Conservation (phyloP, 768 basidiomycete genomes). For the Mycena haematopus region DNA sequence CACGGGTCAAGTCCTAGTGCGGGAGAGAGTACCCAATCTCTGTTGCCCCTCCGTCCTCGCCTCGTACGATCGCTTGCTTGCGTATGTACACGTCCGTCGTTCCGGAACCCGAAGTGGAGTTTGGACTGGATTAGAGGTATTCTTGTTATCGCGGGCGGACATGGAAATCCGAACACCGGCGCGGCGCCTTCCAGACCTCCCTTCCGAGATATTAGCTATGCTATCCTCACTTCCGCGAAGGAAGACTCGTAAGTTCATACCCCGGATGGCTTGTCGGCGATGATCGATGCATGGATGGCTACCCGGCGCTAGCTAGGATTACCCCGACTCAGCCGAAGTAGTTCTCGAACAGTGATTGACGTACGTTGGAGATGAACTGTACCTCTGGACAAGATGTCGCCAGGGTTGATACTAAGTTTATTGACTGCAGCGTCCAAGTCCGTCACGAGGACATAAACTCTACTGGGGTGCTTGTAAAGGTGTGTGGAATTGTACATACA, state of each 20-base stretch:
- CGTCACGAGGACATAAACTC: neutral
- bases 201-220: conserved; percentile 19
- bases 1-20: neutral
- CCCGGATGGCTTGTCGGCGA: neutral
- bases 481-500: neutral
- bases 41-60: conserved; percentile 1
- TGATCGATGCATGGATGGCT: neutral
- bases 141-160: conserved; percentile 15
- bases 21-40: neutral
- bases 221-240: conserved; percentile 9
- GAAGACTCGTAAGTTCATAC: neutral
- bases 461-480: neutral
- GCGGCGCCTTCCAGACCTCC: conserved; percentile 1
- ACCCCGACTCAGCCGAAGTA: neutral
- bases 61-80: conserved; percentile 13
- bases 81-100: conserved; percentile 1
- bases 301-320: conserved; percentile 2
- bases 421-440: neutral
- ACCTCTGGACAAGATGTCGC: no score
- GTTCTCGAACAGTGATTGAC: conserved; percentile 8
- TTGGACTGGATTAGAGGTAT: conserved; percentile 3
- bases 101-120: conserved; percentile 17
- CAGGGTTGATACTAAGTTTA: no score
- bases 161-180: conserved; percentile 1
- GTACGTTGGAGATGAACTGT: neutral